Percentiles rank a stretch among this genome's conserved stretches.
These are phyloP conservation scores for Kwoniella sp. DNA, from an alignment of 768 basidiomycete species.

Conservation along the genomic window DNA sequence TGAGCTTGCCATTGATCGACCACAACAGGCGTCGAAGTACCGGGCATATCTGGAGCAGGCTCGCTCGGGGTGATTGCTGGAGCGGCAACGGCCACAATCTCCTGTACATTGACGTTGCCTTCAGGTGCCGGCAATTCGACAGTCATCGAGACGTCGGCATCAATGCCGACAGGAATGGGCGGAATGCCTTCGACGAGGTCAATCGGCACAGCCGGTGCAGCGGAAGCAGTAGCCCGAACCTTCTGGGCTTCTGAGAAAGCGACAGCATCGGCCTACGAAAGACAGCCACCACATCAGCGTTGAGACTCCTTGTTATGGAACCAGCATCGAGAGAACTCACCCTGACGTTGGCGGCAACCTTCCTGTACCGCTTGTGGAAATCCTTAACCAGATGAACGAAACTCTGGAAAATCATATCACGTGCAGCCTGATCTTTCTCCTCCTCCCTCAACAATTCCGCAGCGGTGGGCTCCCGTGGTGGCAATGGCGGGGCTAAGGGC, in stretches of 20 bases:
- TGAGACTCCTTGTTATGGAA: too few relatives aligned
- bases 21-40: constrained; percentile 35
- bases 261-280: constrained; percentile 23
- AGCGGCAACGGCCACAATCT: background rate
- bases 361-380: constrained; percentile 87
- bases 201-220: constrained; percentile 38
- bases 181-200: background rate
- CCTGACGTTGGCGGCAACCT: constrained; percentile 76
- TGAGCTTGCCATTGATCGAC: constrained; percentile 56
- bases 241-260: constrained; percentile 14
- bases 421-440: constrained; percentile 74
- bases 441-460: constrained; percentile 80
- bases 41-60: constrained; percentile 22
- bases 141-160: constrained; percentile 16
- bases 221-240: constrained; percentile 33
- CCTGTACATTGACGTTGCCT: background rate
- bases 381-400: constrained; percentile 86
- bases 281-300: background rate
- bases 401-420: constrained; percentile 83
- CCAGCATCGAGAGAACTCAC: constrained; percentile 59
- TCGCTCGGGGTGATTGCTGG: background rate
- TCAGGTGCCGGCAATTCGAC: constrained; percentile 4
- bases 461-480: constrained; percentile 76
- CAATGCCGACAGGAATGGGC: background rate
- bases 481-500: constrained; percentile 84